phyloP scores from a whole-genome alignment of 176 grass and related monocot species.

The Carex littledalei region DNA sequence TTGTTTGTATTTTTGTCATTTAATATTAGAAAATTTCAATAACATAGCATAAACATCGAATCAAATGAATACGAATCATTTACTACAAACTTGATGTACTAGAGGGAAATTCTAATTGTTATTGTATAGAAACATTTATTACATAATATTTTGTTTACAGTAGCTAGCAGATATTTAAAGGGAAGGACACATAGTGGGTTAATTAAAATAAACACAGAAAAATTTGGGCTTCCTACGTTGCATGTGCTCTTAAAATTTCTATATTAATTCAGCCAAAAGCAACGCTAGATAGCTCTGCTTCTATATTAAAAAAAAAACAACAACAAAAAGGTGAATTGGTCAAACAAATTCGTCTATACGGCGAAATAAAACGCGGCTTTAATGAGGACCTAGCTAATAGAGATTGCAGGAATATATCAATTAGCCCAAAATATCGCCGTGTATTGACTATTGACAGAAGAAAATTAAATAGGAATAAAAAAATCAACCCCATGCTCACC shows the following conservation, averaged over 20 bases:
- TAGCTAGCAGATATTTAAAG: not conserved
- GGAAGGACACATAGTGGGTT: not conserved
- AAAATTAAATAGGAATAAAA: not conserved
- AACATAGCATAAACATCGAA: not conserved
- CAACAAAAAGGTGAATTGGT: not conserved
- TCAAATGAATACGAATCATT: not conserved
- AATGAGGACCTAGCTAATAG: not conserved
- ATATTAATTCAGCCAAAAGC: not conserved
- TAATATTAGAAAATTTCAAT: not conserved
- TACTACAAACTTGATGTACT: too few relatives aligned
- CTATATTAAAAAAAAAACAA: not conserved
- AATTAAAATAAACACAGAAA: not conserved
- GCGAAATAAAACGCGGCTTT: not conserved
- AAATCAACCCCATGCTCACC: not conserved
- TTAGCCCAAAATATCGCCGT: not conserved
- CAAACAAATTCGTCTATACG: not conserved
- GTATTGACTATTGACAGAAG: not conserved
- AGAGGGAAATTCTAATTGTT: too few relatives aligned
- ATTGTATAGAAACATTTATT: too few relatives aligned
- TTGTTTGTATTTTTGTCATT: not conserved
- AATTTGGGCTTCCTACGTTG: not conserved
- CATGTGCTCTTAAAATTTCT: not conserved
- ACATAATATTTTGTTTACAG: too few relatives aligned
- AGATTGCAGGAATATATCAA: not conserved
- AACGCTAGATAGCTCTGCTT: not conserved